These are phyloP conservation scores for Serendipita vermifera DNA, from an alignment of 768 basidiomycete genomes.

Conservation along the genomic window DNA sequence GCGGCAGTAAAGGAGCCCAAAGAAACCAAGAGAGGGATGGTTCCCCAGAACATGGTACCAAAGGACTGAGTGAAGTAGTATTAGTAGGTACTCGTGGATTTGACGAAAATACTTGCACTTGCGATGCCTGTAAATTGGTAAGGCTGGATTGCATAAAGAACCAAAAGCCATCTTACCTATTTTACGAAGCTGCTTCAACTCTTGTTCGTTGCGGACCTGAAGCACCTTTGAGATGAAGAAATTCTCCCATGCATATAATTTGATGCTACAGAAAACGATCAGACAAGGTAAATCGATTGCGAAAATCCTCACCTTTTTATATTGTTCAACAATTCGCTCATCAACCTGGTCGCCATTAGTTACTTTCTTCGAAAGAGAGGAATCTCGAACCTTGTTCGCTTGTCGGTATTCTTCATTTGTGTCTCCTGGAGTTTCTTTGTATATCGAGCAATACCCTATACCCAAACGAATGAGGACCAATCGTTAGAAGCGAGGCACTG, in stretches of 20 bases:
- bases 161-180: slow-evolving; percentile 64
- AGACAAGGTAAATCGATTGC: background rate
- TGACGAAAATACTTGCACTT: background rate
- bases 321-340: slow-evolving; percentile 88
- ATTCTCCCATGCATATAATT: slow-evolving; percentile 90
- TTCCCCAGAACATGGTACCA: slow-evolving; percentile 55
- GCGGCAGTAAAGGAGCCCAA: slow-evolving; percentile 74
- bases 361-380: background rate
- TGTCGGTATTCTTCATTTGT: slow-evolving; percentile 91
- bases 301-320: slow-evolving; percentile 52
- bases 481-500: slow-evolving; percentile 22
- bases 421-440: slow-evolving; percentile 66
- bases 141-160: slow-evolving; percentile 23
- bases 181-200: slow-evolving; percentile 66
- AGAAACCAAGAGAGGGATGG: slow-evolving; percentile 40
- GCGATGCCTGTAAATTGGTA: no score
- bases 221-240: slow-evolving; percentile 70
- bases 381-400: slow-evolving; percentile 39
- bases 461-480: slow-evolving; percentile 17
- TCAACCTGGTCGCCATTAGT: slow-evolving; percentile 30
- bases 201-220: slow-evolving; percentile 69
- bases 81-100: background rate
- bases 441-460: slow-evolving; percentile 41
- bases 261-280: slow-evolving; percentile 46
- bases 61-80: slow-evolving; percentile 48